Percentiles rank a stretch among this genome's conserved stretches.
Conservation (phyloP, 257 asterid species). For the Petunia secreta region DNA sequence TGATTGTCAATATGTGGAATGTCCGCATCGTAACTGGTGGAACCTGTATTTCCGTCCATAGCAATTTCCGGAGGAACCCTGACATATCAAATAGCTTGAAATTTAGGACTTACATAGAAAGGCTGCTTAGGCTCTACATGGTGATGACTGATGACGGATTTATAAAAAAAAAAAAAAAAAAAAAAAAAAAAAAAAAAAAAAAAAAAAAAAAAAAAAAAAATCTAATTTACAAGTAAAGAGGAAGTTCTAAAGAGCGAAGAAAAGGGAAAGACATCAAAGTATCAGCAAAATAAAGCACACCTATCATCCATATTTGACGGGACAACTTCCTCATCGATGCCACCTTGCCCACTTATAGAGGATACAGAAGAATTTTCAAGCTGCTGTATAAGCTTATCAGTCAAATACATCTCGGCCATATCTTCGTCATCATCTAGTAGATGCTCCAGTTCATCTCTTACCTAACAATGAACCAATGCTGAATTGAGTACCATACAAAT, state of each 20-base stretch:
- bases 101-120: conserved; percentile 10
- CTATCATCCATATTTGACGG: conserved; percentile 58
- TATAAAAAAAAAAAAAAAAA: too few relatives aligned
- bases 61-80: conserved; percentile 60
- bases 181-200: too few relatives aligned
- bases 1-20: conserved; percentile 44
- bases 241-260: neutral
- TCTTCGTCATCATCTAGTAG: conserved; percentile 94
- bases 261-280: conserved; percentile 3
- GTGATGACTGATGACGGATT: too few relatives aligned
- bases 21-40: conserved; percentile 46
- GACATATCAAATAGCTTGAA: conserved; percentile 32
- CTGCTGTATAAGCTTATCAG: conserved; percentile 77
- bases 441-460: conserved; percentile 96
- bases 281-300: conserved; percentile 36
- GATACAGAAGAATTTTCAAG: conserved; percentile 68
- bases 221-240: conserved; percentile 2
- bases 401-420: conserved; percentile 98
- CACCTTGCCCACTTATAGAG: conserved; percentile 62
- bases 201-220: too few relatives aligned
- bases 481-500: neutral
- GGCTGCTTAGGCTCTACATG: neutral
- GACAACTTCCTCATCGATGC: conserved; percentile 51
- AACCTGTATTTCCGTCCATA: conserved; percentile 53
- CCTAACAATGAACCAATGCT: conserved; percentile 49